Evolutionary conservation across 2,329 filamentous ascomycete species (phyloP), one percentile per base, ranked within the genome.

Genomic region (Pestalotiopsis sp.): DNA sequence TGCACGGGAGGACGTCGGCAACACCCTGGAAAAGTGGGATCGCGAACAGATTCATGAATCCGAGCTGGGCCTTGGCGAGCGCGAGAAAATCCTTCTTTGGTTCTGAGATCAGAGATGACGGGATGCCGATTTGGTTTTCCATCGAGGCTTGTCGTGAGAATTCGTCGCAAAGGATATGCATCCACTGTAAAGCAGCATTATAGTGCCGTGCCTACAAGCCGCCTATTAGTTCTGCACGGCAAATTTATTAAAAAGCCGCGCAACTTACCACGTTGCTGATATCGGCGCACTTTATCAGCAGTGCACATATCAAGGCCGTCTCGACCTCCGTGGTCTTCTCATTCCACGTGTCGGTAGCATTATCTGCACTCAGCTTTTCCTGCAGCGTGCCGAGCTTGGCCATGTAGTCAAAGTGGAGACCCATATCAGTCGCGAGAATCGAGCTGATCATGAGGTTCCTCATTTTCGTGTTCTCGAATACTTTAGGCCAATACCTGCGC

Each of bases 351-450:
- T 93, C 90, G 4, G 89, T 87, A 64, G 85, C 86, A 67, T 90
- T 85, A 73, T 90, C 91, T 52, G 89, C 88, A 55, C 90, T 86
- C 12, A 97, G 85, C 78, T 92, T 95, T 70, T 92, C 88, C 79
- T 97, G 94, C 65, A 97, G 81, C 71, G 91, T 90, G n/a, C 88
- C 90, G 55, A 98, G 84, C 77, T 92, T 93, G 76, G 91, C 91
- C 94, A 98, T 98, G 80, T 98, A 99, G 75, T 97, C 94, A 75
- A 97, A 97, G 80, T 99, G 96, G 6, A 97, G 82, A 7, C 94
- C 94, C 96, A 99, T 99, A 76, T 99, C 96, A 0, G 96, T 99
- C 2, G 96, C 94, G 27, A 99, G 84, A 69, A 99, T 98, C n/a
- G 94, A 96, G 79, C 94, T 97, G 75, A 98, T 98, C 91, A 98